phyloP scores from a whole-genome alignment of 1,284 basidiomycete genomes.

The Cryptococcus sp. region DNA sequence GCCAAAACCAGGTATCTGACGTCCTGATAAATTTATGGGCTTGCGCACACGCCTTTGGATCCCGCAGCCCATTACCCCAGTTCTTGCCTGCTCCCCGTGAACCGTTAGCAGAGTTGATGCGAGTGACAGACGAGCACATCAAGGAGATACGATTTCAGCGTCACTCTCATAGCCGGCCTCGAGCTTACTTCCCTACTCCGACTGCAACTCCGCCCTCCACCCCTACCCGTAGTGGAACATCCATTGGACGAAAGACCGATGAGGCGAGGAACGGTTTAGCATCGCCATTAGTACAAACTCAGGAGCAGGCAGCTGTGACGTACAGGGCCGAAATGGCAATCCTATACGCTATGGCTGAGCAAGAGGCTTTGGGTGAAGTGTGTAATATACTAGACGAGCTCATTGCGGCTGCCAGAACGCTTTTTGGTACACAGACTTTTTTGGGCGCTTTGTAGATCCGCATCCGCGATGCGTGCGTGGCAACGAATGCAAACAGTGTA shows the following conservation, averaged over 20 bases:
- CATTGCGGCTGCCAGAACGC: slow-evolving; percentile 43
- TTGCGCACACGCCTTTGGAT: slow-evolving; percentile 53
- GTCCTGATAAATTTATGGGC: slow-evolving; percentile 56
- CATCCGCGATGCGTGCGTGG: no score
- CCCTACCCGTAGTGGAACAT: background rate
- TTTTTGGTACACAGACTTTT: slow-evolving; percentile 50
- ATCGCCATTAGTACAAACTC: slow-evolving; percentile 2
- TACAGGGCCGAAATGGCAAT: slow-evolving; percentile 42
- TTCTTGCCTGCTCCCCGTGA: slow-evolving; percentile 54
- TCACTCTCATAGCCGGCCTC: background rate
- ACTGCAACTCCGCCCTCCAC: background rate
- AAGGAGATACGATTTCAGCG: slow-evolving; percentile 14
- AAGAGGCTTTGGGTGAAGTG: slow-evolving; percentile 49
- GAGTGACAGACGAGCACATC: slow-evolving; percentile 45
- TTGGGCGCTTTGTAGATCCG: slow-evolving; percentile 5
- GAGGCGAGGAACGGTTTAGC: background rate
- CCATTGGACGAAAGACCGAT: background rate
- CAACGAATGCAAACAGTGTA: no score
- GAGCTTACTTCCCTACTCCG: background rate
- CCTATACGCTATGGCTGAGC: slow-evolving; percentile 52
- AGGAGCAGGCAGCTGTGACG: background rate
- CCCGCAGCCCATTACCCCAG: slow-evolving; percentile 55
- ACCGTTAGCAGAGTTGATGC: slow-evolving; percentile 47
- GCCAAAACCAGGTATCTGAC: slow-evolving; percentile 40
- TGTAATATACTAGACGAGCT: slow-evolving; percentile 50